Percentiles rank a stretch among this genome's conserved stretches.
phyloP scores from a whole-genome alignment of 345 rosid genomes.

The Erysimum cheiranthoides region DNA sequence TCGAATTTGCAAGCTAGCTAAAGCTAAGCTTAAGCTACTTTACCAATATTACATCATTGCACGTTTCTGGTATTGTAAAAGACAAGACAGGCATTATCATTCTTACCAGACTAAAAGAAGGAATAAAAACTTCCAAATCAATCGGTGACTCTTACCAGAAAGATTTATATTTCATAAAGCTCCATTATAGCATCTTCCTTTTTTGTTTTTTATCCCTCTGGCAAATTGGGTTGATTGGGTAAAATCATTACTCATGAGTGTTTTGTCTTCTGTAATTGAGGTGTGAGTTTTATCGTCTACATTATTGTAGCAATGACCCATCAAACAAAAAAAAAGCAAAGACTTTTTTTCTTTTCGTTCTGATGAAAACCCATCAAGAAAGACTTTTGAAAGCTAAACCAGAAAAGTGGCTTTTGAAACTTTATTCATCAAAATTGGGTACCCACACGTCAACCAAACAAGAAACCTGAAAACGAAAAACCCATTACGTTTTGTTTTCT shows the following conservation, averaged over 20 bases:
- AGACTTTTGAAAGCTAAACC: slow-evolving; percentile 42
- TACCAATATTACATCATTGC: slow-evolving; percentile 47
- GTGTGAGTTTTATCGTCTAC: slow-evolving; percentile 30
- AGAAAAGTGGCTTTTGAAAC: slow-evolving; percentile 44
- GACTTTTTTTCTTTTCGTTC: not conserved
- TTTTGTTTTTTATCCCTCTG: not conserved
- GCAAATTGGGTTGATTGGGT: slow-evolving; percentile 27
- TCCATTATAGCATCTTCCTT: slow-evolving; percentile 11
- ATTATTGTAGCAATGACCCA: slow-evolving; percentile 44
- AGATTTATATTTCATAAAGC: slow-evolving; percentile 11
- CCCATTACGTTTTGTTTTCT: slow-evolving; percentile 24
- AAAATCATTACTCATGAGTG: slow-evolving; percentile 33
- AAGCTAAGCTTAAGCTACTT: slow-evolving; percentile 50
- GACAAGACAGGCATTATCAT: slow-evolving; percentile 42
- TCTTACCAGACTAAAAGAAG: slow-evolving; percentile 30
- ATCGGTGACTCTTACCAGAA: slow-evolving; percentile 38
- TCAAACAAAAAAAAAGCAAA: slow-evolving; percentile 13
- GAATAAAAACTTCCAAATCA: not conserved
- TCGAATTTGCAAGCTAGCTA: slow-evolving; percentile 43
- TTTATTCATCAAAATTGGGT: slow-evolving; percentile 32
- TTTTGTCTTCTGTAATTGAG: slow-evolving; percentile 32
- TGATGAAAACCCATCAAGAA: slow-evolving; percentile 42
- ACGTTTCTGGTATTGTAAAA: slow-evolving; percentile 38
- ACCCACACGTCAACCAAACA: slow-evolving; percentile 46
- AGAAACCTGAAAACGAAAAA: slow-evolving; percentile 31